Conservation (phyloP, 805 yeast genomes). For the Myxozyma geophila region DNA sequence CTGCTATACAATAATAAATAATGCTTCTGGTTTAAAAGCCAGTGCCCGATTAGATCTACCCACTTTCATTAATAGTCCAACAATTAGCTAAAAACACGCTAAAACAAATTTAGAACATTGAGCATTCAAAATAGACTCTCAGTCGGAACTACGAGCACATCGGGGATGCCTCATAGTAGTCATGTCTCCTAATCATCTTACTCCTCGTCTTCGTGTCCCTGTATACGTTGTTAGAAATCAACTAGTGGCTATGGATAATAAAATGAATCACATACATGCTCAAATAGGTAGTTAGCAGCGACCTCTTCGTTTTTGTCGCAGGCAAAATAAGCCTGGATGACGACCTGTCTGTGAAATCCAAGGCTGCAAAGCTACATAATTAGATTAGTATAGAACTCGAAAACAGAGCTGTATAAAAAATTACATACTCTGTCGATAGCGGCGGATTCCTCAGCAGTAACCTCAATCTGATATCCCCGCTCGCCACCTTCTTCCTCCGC, state of each 20-base stretch:
- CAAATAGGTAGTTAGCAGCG: slow-evolving; percentile 88
- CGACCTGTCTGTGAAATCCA: slow-evolving; percentile 88
- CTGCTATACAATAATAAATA: slow-evolving; percentile 3
- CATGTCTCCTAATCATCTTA: slow-evolving; percentile 3
- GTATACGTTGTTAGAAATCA: not conserved
- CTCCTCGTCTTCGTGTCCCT: slow-evolving; percentile 37
- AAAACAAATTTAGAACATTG: not conserved
- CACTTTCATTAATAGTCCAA: no score
- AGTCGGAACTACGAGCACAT: no score
- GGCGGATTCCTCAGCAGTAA: slow-evolving; percentile 81
- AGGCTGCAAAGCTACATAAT: slow-evolving; percentile 66
- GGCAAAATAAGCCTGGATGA: slow-evolving; percentile 92
- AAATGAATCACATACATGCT: slow-evolving; percentile 43
- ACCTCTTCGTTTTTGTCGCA: slow-evolving; percentile 97
- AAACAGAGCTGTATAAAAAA: not conserved
- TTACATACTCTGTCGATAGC: slow-evolving; percentile 69
- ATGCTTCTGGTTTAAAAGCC: not conserved
- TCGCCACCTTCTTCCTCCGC: slow-evolving; percentile 55
- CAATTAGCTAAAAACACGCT: not conserved
- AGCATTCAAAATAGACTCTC: no score
- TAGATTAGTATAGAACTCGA: not conserved
- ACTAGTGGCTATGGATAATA: not conserved
- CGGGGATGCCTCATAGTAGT: no score
- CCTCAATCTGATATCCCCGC: slow-evolving; percentile 56
- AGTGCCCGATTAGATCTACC: no score